Evolutionary conservation across 176 grass and related monocot genomes (phyloP).

Genomic region (Rhynchospora tenuis): DNA sequence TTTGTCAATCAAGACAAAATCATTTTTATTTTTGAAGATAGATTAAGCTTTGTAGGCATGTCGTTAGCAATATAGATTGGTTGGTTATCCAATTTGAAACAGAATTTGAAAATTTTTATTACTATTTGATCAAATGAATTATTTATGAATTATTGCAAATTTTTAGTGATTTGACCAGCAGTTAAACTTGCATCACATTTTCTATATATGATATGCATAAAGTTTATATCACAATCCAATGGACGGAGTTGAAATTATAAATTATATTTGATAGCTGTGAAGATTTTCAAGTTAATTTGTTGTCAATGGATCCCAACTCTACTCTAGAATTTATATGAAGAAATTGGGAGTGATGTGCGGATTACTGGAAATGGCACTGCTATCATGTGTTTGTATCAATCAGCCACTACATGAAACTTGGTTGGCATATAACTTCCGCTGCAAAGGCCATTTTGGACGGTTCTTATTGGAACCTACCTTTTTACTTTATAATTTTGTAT

Average conservation of each 20-base stretch:
- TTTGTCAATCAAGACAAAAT: background rate
- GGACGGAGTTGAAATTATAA: background rate
- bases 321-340: background rate
- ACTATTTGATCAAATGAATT: background rate
- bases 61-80: background rate
- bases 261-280: background rate
- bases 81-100: background rate
- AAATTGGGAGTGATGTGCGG: background rate
- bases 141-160: background rate
- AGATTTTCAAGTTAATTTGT: background rate
- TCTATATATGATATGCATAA: background rate
- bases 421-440: background rate
- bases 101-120: too few species aligned
- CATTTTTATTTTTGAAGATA: background rate
- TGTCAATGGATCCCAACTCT: too few species aligned
- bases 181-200: background rate
- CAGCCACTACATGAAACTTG: background rate
- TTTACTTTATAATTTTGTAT: background rate
- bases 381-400: background rate
- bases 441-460: background rate
- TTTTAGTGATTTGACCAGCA: background rate
- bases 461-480: background rate
- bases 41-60: background rate
- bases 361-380: background rate
- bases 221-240: background rate